These are phyloP conservation scores for Phytophthora constricta DNA, from an alignment of 352 stramenopile genomes.

Conservation along the genomic window DNA sequence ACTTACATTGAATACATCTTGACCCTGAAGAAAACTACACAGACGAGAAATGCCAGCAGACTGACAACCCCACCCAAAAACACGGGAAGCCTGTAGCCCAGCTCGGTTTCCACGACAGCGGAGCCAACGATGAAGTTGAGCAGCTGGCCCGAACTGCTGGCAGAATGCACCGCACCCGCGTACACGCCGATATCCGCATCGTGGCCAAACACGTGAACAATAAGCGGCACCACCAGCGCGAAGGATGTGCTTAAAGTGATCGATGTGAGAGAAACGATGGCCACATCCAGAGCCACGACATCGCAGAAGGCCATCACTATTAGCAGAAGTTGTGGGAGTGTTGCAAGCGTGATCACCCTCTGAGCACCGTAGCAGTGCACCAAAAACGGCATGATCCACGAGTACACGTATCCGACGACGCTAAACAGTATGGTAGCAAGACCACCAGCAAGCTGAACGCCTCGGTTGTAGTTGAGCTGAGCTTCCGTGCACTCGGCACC, in stretches of 20 bases:
- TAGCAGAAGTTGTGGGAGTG: conserved; percentile 39
- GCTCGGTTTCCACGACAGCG: conserved; percentile 43
- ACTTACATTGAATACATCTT: not conserved
- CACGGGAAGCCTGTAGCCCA: conserved; percentile 54
- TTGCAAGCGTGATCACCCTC: conserved; percentile 19
- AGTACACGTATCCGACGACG: conserved; percentile 34
- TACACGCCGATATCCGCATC: conserved; percentile 50
- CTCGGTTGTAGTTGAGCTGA: conserved; percentile 42
- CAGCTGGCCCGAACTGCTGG: conserved; percentile 54
- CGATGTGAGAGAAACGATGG: conserved; percentile 35
- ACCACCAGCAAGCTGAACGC: conserved; percentile 39
- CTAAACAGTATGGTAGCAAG: conserved; percentile 41
- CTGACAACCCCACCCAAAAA: conserved; percentile 42
- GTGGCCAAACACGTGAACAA: conserved; percentile 53
- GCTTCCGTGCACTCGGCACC: conserved; percentile 12
- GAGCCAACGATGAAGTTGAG: conserved; percentile 54
- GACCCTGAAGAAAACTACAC: not conserved
- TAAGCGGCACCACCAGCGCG: conserved; percentile 55
- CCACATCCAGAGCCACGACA: conserved; percentile 28
- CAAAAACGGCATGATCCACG: conserved; percentile 35
- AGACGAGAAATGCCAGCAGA: not conserved
- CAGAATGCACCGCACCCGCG: conserved; percentile 56
- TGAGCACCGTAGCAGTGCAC: conserved; percentile 34
- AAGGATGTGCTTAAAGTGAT: conserved; percentile 45
- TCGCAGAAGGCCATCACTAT: conserved; percentile 44